phyloP scores from a whole-genome alignment of 495 filamentous ascomycete genomes.

The Penicillium alfredii region DNA sequence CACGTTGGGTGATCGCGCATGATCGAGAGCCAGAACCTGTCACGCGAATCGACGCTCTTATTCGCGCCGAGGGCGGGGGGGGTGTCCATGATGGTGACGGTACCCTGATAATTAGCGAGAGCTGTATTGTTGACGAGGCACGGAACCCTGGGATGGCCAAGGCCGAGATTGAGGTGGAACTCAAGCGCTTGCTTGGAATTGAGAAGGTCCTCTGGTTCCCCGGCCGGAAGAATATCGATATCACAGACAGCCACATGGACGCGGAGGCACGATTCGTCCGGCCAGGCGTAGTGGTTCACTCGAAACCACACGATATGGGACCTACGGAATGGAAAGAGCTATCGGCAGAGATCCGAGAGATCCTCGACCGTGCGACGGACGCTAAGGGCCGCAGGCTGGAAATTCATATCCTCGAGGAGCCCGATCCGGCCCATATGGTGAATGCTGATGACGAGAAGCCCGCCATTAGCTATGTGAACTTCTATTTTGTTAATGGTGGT shows the following conservation, averaged over 20 bases:
- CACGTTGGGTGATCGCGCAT: conserved; percentile 7
- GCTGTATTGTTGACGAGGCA: conserved; percentile 18
- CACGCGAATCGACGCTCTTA: conserved; percentile 6
- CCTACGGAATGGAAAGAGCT: conserved; percentile 7
- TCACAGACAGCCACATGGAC: conserved; percentile 22
- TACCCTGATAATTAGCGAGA: conserved; percentile 22
- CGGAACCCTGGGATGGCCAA: conserved; percentile 14
- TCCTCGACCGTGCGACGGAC: conserved; percentile 9
- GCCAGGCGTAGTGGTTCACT: conserved; percentile 19
- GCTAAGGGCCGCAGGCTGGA: conserved; percentile 15
- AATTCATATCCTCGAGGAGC: conserved; percentile 13
- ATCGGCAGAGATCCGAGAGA: conserved; percentile 11
- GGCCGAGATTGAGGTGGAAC: conserved; percentile 14
- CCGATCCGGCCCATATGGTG: conserved; percentile 8
- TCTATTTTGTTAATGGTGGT: conserved; percentile 22
- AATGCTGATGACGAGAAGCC: conserved; percentile 7
- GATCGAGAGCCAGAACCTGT: conserved; percentile 5
- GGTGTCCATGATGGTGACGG: conserved; percentile 25
- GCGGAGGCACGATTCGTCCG: conserved; percentile 15
- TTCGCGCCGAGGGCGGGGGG: conserved; percentile 19
- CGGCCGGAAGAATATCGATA: conserved; percentile 11
- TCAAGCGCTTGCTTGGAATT: conserved; percentile 13
- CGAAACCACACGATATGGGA: conserved; percentile 7
- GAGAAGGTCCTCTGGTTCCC: conserved; percentile 25
- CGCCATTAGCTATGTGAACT: conserved; percentile 23